Evolutionary conservation across 2,329 filamentous ascomycete species (phyloP).

Genomic region (Diplocarpon rosae): DNA sequence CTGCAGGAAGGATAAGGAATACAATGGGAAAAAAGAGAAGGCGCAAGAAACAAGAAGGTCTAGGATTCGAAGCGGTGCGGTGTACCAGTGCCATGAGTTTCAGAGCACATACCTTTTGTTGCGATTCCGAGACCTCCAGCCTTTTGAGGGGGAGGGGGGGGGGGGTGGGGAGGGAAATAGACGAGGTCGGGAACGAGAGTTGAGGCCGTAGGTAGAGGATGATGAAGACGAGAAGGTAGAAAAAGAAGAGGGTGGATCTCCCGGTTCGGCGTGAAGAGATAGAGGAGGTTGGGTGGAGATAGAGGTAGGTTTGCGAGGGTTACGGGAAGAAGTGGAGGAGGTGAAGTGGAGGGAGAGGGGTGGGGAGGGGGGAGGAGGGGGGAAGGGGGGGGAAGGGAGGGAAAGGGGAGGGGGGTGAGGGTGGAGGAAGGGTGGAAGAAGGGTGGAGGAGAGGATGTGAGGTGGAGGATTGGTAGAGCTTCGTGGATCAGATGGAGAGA

Average conservation of each 20-base stretch:
- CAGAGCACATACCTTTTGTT: conserved; percentile 19
- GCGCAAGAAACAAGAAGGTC: conserved; percentile 15
- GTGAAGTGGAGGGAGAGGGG: background rate
- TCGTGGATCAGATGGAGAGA: no score
- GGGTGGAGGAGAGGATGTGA: no score
- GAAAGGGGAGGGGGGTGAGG: no score
- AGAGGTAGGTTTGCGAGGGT: conserved; percentile 9
- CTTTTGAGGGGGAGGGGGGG: no score
- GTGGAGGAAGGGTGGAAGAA: no score
- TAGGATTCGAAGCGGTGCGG: no score
- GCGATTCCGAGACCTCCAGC: conserved; percentile 13
- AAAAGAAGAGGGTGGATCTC: conserved; percentile 16
- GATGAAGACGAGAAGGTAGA: conserved; percentile 20
- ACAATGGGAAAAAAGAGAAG: conserved; percentile 16
- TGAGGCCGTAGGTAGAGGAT: background rate
- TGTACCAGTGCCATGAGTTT: no score
- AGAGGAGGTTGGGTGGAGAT: conserved; percentile 17
- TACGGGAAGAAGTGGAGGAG: background rate
- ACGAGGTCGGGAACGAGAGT: conserved; percentile 21
- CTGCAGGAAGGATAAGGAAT: conserved; percentile 23
- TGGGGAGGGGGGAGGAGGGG: background rate
- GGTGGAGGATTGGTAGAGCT: no score
- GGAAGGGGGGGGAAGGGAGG: background rate
- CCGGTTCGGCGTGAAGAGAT: no score
- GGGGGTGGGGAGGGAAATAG: conserved; percentile 20